These are phyloP conservation scores for Alternaria sp. DNA, from an alignment of 2,329 filamentous ascomycete genomes.

Conservation along the genomic window DNA sequence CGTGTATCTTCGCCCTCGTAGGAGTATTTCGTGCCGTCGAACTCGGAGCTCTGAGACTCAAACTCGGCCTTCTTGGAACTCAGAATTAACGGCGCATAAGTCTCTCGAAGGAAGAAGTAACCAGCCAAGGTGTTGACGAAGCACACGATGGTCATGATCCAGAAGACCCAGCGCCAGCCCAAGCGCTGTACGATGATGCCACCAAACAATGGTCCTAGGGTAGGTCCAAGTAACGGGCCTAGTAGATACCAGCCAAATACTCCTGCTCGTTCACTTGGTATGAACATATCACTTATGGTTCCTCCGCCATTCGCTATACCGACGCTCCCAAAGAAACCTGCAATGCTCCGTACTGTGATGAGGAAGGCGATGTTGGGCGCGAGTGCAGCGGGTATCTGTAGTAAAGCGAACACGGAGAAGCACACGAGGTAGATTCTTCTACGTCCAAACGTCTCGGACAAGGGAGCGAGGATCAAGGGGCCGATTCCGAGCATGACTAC, in stretches of 20 bases:
- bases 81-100: constrained; percentile 56
- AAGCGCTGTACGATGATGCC: constrained; percentile 57
- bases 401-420: constrained; percentile 56
- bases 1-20: constrained; percentile 55
- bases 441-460: constrained; percentile 59
- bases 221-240: constrained; percentile 55
- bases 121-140: constrained; percentile 53
- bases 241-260: constrained; percentile 59
- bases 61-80: constrained; percentile 44
- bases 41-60: constrained; percentile 38
- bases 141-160: constrained; percentile 57
- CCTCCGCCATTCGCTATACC: constrained; percentile 62
- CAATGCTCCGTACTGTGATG: constrained; percentile 56
- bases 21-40: constrained; percentile 49
- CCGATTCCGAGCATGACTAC: constrained; percentile 61
- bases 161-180: constrained; percentile 61
- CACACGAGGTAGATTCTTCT: constrained; percentile 56
- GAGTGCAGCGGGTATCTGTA: constrained; percentile 60
- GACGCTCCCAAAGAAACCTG: constrained; percentile 62
- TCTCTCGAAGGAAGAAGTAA: constrained; percentile 57
- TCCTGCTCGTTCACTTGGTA: constrained; percentile 55
- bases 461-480: constrained; percentile 57
- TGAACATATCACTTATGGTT: constrained; percentile 63
- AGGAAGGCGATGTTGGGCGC: constrained; percentile 58
- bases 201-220: constrained; percentile 55